Evolutionary conservation across 139 green algal species (phyloP).

Genomic region (Pleodorina starrii): DNA sequence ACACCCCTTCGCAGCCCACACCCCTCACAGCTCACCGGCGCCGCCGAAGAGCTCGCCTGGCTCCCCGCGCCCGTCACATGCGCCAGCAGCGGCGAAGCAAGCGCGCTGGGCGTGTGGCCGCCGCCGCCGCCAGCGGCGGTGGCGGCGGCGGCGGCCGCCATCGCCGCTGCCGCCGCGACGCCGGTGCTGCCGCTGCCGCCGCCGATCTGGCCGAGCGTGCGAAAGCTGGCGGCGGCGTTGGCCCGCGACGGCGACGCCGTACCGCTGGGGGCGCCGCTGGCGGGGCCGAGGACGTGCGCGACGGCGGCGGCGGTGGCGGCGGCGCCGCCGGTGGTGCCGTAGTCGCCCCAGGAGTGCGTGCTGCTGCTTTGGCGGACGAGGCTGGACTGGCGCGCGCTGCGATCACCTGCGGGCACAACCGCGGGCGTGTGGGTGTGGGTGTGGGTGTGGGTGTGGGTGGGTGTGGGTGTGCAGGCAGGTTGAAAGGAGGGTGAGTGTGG

Average conservation of each 20-base stretch:
- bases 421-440: too few relatives aligned
- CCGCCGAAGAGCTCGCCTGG: background rate
- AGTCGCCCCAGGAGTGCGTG: conserved; percentile 9
- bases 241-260: background rate
- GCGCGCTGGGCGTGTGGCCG: background rate
- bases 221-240: background rate
- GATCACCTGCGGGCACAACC: too few relatives aligned
- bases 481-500: too few relatives aligned
- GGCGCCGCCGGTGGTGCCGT: background rate
- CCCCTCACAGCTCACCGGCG: too few relatives aligned
- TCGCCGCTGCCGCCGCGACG: background rate
- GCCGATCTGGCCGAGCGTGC: background rate
- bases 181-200: background rate
- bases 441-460: too few relatives aligned
- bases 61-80: background rate
- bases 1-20: too few relatives aligned
- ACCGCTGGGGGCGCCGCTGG: background rate
- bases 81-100: conserved; percentile 32
- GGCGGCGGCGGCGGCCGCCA: background rate
- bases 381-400: conserved; percentile 4
- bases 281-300: background rate
- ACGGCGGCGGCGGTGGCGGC: background rate
- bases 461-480: too few relatives aligned
- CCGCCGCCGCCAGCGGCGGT: background rate
- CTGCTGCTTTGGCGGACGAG: conserved; percentile 15